Conservation (phyloP, 2,329 filamentous ascomycete species). For the Colletotrichum sidae region DNA sequence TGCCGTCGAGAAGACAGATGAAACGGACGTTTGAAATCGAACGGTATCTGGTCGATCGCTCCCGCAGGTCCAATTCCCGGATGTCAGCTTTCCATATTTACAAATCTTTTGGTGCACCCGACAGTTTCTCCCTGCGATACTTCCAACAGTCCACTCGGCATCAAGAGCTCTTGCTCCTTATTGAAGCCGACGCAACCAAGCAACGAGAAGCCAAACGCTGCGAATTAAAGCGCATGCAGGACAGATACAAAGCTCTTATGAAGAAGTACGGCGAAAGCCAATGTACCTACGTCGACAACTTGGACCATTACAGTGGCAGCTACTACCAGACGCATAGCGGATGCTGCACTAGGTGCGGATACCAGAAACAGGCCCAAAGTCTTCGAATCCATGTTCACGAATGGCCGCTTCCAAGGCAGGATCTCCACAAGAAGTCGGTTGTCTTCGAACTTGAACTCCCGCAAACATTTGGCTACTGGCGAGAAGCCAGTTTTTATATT, state of each 20-base stretch:
- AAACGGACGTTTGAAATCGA: constrained; percentile 58
- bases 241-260: no score
- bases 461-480: constrained; percentile 55
- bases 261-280: no score
- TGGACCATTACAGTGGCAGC: no score
- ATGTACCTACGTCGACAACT: no score
- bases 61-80: constrained; percentile 38
- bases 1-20: constrained; percentile 59
- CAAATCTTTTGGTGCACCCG: constrained; percentile 44
- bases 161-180: not conserved
- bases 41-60: constrained; percentile 55
- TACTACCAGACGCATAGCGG: constrained; percentile 14
- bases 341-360: constrained; percentile 52
- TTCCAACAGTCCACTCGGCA: constrained; percentile 54
- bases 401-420: constrained; percentile 62
- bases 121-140: constrained; percentile 60
- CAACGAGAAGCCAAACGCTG: constrained; percentile 44
- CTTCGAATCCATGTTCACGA: constrained; percentile 63
- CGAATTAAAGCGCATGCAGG: constrained; percentile 50
- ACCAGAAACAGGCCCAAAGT: constrained; percentile 43
- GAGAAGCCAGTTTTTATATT: no score
- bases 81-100: constrained; percentile 47
- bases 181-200: constrained; percentile 43
- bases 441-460: constrained; percentile 66
- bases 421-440: constrained; percentile 51